Percentiles rank a stretch among this genome's conserved stretches.
Conservation (phyloP, 2,329 filamentous ascomycete species). For the Epichloe sp. region DNA sequence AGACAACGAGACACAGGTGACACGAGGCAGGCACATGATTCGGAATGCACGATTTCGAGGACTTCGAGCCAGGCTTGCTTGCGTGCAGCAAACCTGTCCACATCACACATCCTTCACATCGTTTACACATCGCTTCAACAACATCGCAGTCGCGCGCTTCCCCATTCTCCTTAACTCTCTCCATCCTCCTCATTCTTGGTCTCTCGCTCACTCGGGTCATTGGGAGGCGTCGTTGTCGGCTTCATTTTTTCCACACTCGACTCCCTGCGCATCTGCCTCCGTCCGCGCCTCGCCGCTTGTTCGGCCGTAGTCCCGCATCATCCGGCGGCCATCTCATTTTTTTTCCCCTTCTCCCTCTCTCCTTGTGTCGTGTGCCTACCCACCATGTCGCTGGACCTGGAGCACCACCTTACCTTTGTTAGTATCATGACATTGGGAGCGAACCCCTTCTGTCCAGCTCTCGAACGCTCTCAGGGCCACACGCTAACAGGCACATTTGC, state of each 20-base stretch:
- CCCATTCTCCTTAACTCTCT: not conserved
- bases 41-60: not conserved
- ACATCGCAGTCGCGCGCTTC: conserved; percentile 1
- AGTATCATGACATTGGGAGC: not conserved
- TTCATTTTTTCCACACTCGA: not conserved
- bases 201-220: not conserved
- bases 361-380: conserved; percentile 9
- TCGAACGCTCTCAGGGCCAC: not conserved
- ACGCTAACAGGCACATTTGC: conserved; percentile 2
- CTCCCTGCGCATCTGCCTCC: not conserved
- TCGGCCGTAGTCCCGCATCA: not conserved
- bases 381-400: conserved; percentile 58
- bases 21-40: conserved; percentile 2
- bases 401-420: conserved; percentile 72
- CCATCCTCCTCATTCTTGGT: conserved; percentile 1
- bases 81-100: conserved; percentile 2
- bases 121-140: not conserved
- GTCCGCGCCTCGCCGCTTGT: conserved; percentile 1
- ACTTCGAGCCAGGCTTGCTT: not conserved
- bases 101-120: not conserved
- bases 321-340: not conserved
- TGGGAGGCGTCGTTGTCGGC: not conserved
- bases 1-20: not conserved
- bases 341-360: not conserved
- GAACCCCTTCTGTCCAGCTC: not conserved